Base-by-base conservation (phyloP, 305 asterid genomes). In the Fraxinus latifolia region DNA sequence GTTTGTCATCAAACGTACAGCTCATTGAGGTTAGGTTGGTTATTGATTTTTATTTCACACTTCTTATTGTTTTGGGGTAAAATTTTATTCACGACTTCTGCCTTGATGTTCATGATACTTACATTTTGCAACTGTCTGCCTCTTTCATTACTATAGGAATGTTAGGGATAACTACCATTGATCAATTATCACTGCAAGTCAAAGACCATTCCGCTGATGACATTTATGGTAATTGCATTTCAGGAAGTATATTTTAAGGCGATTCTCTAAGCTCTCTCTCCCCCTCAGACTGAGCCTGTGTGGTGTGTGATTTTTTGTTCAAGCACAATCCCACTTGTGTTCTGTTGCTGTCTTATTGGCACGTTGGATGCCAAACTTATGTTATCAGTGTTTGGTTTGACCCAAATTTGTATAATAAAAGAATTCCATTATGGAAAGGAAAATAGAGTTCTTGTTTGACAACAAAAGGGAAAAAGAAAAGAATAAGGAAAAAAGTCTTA, bases 1-100 rank as follows among this genome's bases (percentile, higher is more conserved):
- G 76, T 71, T 36, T 58, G 72, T 62, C 79, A 44, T 50, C 36
- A 60, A 17, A 72, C 81, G 84, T 84, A 81, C 83, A 77, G 78
- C 82, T 36, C 84, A 62, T 77, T 70, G 77, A 86, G 91, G 89
- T 88, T 25, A 79, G 84, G 53, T 27, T 80, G 77, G 77, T 33
- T 60, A 42, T 39, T n/a, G 12, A 58, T 58, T 19, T 58, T 50
- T 50, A 58, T 58, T 19, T 58, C 68, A 58, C 68, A 1, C 8
- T 58, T 58, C 19, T 9, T n/a, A 1, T 58, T 58, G 29, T 19
- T 58, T 58, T 58, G 27, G 29, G 68, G 68, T 58, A 19, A 5
- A 58, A 5, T 58, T 5, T 58, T 17, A 58, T 58, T 58, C 68
- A 19, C 0, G 68, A 58, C 14, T 58, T 19, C 68, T 58, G 68